Evolutionary conservation across 1,284 basidiomycete species (phyloP).

Genomic region (Heterobasidion irregulare): DNA sequence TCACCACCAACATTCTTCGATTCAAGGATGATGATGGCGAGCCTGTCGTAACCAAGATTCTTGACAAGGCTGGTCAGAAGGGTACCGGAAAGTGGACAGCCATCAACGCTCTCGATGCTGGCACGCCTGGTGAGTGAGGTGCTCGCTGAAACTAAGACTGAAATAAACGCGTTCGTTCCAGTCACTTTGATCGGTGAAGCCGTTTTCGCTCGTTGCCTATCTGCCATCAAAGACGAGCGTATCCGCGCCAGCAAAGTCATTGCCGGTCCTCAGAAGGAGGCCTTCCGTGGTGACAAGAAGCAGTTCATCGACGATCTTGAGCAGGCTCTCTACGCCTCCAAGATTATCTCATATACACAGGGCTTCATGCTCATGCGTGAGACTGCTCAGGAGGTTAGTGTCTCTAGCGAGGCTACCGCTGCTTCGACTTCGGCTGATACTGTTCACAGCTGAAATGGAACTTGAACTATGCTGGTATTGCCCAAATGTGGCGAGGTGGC

Average conservation of each 20-base stretch:
- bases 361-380: constrained; percentile 99
- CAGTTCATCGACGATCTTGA: constrained; percentile 99
- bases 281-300: constrained; percentile 97
- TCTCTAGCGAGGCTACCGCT: constrained; percentile 19
- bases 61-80: constrained; percentile 97
- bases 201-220: constrained; percentile 98
- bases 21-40: constrained; percentile 95
- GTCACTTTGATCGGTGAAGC: constrained; percentile 99
- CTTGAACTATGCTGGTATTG: constrained; percentile 94
- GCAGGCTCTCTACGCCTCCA: constrained; percentile 98
- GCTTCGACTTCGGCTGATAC: not conserved
- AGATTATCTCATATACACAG: constrained; percentile 99
- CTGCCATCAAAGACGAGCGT: constrained; percentile 97
- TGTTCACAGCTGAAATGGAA: constrained; percentile 59
- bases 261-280: constrained; percentile 82
- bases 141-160: not conserved
- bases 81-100: constrained; percentile 99
- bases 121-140: constrained; percentile 64
- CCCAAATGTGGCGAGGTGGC: constrained; percentile 99
- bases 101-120: constrained; percentile 94
- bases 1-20: constrained; percentile 91
- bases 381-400: constrained; percentile 73
- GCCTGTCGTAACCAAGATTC: constrained; percentile 89
- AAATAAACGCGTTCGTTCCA: constrained; percentile 18
- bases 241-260: constrained; percentile 88